Evolutionary conservation across 2,329 filamentous ascomycete genomes (phyloP).

Genomic region (Nothophaeocryptopus gaeumannii): DNA sequence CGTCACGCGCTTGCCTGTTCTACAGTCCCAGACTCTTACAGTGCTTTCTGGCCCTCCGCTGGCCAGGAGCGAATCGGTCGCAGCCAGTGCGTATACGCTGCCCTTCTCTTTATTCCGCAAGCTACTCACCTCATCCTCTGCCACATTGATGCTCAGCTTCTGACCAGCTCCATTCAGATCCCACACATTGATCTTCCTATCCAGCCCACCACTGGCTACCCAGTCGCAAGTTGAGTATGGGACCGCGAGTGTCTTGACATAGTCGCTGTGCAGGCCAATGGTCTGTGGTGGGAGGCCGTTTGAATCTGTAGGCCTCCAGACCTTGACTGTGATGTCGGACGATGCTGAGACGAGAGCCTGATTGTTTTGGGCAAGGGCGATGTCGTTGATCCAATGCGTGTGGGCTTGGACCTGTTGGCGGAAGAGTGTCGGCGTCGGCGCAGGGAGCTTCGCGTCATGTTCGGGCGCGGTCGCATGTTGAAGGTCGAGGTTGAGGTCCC

Average conservation of each 20-base stretch:
- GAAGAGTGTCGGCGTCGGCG: constrained; percentile 50
- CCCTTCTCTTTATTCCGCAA: constrained; percentile 78
- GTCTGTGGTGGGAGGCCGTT: constrained; percentile 66
- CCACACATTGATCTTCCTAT: constrained; percentile 90
- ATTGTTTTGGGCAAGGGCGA: constrained; percentile 74
- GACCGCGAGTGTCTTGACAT: constrained; percentile 89
- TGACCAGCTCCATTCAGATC: constrained; percentile 86
- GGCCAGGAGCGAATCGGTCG: constrained; percentile 75
- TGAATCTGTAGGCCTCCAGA: constrained; percentile 75
- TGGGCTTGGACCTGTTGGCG: constrained; percentile 72
- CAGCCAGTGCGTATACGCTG: constrained; percentile 87
- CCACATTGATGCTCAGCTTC: constrained; percentile 79
- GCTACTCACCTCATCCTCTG: constrained; percentile 70
- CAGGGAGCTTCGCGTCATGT: constrained; percentile 34
- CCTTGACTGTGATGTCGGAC: constrained; percentile 88
- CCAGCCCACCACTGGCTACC: constrained; percentile 91
- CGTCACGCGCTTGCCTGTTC: constrained; percentile 83
- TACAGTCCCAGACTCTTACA: constrained; percentile 86
- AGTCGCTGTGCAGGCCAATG: constrained; percentile 91
- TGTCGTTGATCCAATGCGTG: constrained; percentile 95
- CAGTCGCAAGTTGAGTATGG: constrained; percentile 70
- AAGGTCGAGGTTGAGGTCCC: constrained; percentile 78
- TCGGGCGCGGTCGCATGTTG: constrained; percentile 38
- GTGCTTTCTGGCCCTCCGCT: constrained; percentile 93
- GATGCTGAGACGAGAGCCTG: constrained; percentile 81